These are phyloP conservation scores for Chrysosporium queenslandicum DNA, from an alignment of 2,329 filamentous ascomycete species.

Conservation along the genomic window DNA sequence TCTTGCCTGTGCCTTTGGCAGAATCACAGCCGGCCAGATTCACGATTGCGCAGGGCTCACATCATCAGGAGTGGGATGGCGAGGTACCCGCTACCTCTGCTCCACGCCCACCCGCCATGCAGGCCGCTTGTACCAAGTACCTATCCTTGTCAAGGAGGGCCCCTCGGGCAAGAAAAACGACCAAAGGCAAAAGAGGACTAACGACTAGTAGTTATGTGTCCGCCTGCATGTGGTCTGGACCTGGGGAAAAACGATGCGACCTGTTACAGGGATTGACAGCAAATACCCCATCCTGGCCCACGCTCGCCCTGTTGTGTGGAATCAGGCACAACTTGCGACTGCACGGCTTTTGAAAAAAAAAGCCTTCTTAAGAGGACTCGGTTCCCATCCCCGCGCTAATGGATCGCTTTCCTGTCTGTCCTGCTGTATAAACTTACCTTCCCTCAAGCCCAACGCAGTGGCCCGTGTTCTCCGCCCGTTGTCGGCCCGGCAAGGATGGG, in stretches of 20 bases:
- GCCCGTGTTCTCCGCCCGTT: slow-evolving; percentile 3
- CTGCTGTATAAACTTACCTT: background rate
- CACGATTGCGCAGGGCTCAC: background rate
- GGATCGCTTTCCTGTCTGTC: too few species aligned
- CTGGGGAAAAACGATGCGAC: slow-evolving; percentile 5
- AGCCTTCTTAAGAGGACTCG: too few species aligned
- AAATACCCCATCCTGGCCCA: slow-evolving; percentile 8
- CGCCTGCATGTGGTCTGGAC: slow-evolving; percentile 11
- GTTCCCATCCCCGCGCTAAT: too few species aligned
- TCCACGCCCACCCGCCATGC: background rate
- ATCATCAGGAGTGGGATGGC: background rate
- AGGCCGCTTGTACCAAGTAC: background rate
- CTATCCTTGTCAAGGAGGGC: background rate
- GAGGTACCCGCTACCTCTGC: background rate
- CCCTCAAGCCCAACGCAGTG: background rate
- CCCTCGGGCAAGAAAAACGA: slow-evolving; percentile 1
- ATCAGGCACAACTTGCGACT: slow-evolving; percentile 9
- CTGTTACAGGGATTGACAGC: slow-evolving; percentile 10
- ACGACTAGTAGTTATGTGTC: background rate
- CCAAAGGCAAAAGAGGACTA: background rate
- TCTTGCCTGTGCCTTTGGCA: background rate
- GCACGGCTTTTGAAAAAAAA: slow-evolving; percentile 6
- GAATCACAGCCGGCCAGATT: background rate
- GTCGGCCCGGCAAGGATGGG: background rate
- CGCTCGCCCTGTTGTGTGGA: slow-evolving; percentile 8